phyloP scores from a whole-genome alignment of 768 basidiomycete species.

The Rhodotorula toruloides region DNA sequence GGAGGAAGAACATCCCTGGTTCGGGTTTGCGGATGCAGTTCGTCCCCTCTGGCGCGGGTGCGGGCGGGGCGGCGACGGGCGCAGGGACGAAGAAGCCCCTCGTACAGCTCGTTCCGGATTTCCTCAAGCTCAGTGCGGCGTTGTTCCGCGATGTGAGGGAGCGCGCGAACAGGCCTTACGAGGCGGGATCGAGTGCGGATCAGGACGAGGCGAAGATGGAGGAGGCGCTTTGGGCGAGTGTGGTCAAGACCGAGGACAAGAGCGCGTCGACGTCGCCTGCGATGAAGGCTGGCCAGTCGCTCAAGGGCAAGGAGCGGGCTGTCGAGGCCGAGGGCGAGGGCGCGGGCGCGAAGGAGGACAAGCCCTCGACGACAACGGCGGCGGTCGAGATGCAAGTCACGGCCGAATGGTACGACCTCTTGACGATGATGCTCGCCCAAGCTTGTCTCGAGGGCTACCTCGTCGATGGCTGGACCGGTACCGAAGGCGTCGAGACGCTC shows the following conservation, averaged over 20 bases:
- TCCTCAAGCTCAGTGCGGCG: slow-evolving; percentile 69
- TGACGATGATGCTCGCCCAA: slow-evolving; percentile 70
- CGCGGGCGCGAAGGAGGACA: not conserved
- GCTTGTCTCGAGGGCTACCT: slow-evolving; percentile 80
- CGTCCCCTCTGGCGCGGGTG: not conserved
- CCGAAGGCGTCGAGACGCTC: slow-evolving; percentile 64
- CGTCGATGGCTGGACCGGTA: slow-evolving; percentile 71
- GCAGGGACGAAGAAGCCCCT: slow-evolving; percentile 32
- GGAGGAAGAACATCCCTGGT: slow-evolving; percentile 23
- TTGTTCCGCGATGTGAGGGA: slow-evolving; percentile 46
- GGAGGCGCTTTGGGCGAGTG: not conserved
- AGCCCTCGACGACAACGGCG: not conserved
- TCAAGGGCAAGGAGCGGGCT: not conserved
- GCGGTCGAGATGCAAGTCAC: slow-evolving; percentile 49
- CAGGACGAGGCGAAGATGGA: slow-evolving; percentile 34
- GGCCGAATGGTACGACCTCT: slow-evolving; percentile 72
- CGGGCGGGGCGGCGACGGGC: not conserved
- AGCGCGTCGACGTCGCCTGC: not conserved
- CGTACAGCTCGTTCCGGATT: slow-evolving; percentile 50
- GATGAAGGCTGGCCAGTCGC: too few relatives aligned
- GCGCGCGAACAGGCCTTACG: slow-evolving; percentile 11
- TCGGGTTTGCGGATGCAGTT: slow-evolving; percentile 11
- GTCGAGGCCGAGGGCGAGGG: not conserved
- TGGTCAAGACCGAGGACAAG: not conserved
- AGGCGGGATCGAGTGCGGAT: too few relatives aligned